phyloP scores from a whole-genome alignment of 2,329 filamentous ascomycete genomes.

The Claviceps citrina region DNA sequence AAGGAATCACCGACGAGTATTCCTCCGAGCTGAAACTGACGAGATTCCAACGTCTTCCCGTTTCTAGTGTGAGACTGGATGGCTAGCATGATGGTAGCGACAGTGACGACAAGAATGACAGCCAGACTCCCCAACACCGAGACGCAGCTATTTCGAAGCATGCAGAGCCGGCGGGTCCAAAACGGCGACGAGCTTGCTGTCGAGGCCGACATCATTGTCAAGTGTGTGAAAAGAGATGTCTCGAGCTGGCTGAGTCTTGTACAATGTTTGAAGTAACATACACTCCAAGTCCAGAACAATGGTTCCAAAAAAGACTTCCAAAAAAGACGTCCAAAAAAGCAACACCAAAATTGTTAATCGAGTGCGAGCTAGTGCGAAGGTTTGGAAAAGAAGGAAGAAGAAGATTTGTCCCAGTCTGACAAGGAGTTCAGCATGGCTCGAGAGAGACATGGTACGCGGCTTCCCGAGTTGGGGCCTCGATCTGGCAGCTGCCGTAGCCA shows the following conservation, averaged over 20 bases:
- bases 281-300: slow-evolving; percentile 14
- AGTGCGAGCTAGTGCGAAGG: slow-evolving; percentile 1
- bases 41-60: slow-evolving; percentile 3
- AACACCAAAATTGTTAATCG: slow-evolving; percentile 1
- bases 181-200: background rate
- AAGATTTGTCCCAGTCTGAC: background rate
- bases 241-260: background rate
- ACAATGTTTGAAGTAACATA: slow-evolving; percentile 9
- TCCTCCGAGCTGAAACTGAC: slow-evolving; percentile 14
- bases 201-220: background rate
- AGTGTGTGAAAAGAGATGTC: slow-evolving; percentile 1
- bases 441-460: background rate
- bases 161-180: background rate
- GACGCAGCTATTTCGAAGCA: background rate
- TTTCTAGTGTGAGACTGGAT: background rate
- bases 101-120: slow-evolving; percentile 5
- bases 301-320: slow-evolving; percentile 6
- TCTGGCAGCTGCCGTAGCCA: background rate
- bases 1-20: slow-evolving; percentile 6
- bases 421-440: background rate
- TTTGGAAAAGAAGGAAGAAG: background rate
- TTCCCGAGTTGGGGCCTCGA: background rate
- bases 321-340: background rate
- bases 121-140: background rate
- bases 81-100: slow-evolving; percentile 4